Evolutionary conservation across 31 red algal species (phyloP), one percentile per base, ranked within the genome.

Genomic region (Endocladia muricata): DNA sequence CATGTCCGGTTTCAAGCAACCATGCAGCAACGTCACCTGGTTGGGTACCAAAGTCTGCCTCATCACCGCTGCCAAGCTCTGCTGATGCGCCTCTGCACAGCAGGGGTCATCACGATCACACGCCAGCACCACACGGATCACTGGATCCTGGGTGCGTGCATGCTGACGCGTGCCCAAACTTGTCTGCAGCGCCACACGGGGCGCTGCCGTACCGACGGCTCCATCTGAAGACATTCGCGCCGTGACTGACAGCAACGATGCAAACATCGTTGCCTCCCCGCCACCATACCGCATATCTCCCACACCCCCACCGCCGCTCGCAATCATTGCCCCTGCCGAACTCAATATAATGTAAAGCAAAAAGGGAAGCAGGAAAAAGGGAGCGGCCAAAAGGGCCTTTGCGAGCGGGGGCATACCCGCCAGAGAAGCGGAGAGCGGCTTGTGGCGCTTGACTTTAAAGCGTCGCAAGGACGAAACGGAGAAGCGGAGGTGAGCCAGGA

Each of bases 381-480:
- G 76, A 1, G 57, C 4, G 17, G 68, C 26, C 4, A 79, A 19
- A 32, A 79, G 60, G 8, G 44, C 37, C 29, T 62, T 79, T 34
- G 76, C 30, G 4, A 63, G 37, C 40, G 61, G 61, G n/a, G 58
- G 61, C n/a, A 79, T 52, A 15, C 61, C 3, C 21, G 40, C 38
- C 15, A 79, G 56, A 9, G 36, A 49, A 26, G 58, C 40, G 76
- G 76, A 43, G 28, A 79, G 25, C 43, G 76, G 61, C 41, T 79
- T 79, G 61, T 79, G 56, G 23, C 76, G 76, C 33, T 37, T 31
- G 62, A 35, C 38, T 9, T 55, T 47, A 39, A 60, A 61, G 42
- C 76, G 76, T 48, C 76, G 76, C 4, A 79, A 49, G 37, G 76
- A 38, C 2, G 76, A 47, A 11, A 79, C 49, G 76, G 76, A 39